Evolutionary conservation across 2,329 filamentous ascomycete species (phyloP).

Genomic region (Neoarthrinium moseri): DNA sequence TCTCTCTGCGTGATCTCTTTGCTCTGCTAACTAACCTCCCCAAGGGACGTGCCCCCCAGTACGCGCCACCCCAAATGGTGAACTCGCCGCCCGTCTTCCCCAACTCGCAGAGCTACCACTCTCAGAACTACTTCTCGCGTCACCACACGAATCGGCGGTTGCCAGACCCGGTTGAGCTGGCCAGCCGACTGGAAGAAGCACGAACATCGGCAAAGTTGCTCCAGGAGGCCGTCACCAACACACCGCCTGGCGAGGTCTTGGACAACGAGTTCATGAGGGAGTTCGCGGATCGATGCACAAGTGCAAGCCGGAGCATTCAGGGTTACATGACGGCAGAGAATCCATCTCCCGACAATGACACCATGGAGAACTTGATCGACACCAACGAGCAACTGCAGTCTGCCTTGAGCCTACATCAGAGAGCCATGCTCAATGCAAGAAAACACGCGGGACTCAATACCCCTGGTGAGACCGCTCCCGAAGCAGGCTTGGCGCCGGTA

Average conservation of each 20-base stretch:
- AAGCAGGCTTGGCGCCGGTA: constrained; percentile 2
- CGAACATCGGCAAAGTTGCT: constrained; percentile 87
- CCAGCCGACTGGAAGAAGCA: constrained; percentile 83
- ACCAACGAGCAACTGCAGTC: constrained; percentile 88
- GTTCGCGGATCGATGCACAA: constrained; percentile 82
- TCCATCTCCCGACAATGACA: constrained; percentile 86
- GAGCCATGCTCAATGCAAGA: constrained; percentile 66
- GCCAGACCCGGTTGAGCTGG: constrained; percentile 74
- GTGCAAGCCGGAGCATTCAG: constrained; percentile 79
- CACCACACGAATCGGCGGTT: constrained; percentile 46
- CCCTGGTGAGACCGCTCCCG: constrained; percentile 16
- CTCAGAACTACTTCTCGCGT: constrained; percentile 58
- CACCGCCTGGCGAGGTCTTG: constrained; percentile 72
- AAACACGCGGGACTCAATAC: constrained; percentile 47
- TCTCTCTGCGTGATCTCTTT: constrained; percentile 8
- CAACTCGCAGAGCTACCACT: constrained; percentile 54
- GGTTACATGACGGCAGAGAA: constrained; percentile 78
- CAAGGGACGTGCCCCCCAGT: neutral
- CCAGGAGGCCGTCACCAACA: constrained; percentile 87
- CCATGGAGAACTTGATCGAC: constrained; percentile 89
- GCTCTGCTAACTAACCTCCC: neutral
- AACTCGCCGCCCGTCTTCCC: constrained; percentile 42
- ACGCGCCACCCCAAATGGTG: constrained; percentile 33
- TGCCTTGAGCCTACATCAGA: constrained; percentile 80
- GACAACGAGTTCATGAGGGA: constrained; percentile 88